A percentile compares a stretch with the other conserved stretches of the same genome.
These are phyloP conservation scores for Fraxinus platypoda DNA, from an alignment of 305 asterid species.

Conservation along the genomic window DNA sequence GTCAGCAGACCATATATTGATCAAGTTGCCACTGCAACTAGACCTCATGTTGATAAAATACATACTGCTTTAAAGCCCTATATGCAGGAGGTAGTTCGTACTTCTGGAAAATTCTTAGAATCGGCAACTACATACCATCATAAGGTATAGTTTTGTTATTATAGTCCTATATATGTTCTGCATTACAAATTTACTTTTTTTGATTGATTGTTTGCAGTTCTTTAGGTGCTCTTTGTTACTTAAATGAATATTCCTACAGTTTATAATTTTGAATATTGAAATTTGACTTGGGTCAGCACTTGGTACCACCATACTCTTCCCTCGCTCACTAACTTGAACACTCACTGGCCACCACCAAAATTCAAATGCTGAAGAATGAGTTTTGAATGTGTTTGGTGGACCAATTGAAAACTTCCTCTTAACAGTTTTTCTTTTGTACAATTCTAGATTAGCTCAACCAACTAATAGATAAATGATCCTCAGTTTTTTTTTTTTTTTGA, in stretches of 20 bases:
- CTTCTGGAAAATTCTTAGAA: slow-evolving; percentile 67
- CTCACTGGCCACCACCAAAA: not conserved
- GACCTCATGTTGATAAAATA: slow-evolving; percentile 75
- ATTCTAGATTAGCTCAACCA: not conserved
- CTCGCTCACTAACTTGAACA: not conserved
- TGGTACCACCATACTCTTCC: not conserved
- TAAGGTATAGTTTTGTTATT: slow-evolving; percentile 48
- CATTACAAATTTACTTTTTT: not conserved
- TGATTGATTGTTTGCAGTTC: not conserved
- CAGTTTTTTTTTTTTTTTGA: not conserved
- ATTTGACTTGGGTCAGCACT: not conserved
- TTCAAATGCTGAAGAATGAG: not conserved
- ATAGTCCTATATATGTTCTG: not conserved
- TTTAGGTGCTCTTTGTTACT: not conserved
- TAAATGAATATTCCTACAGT: not conserved
- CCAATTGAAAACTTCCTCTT: not conserved
- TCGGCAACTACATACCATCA: slow-evolving; percentile 71
- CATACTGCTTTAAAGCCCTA: slow-evolving; percentile 56
- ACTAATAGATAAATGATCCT: not conserved
- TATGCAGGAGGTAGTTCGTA: slow-evolving; percentile 50
- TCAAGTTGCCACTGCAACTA: slow-evolving; percentile 68
- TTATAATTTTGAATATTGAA: not conserved
- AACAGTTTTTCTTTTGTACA: not conserved
- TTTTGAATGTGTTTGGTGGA: not conserved
- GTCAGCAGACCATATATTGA: slow-evolving; percentile 75